Base-by-base conservation (phyloP, 805 yeast genomes). In the Metschnikowia continentalis region DNA sequence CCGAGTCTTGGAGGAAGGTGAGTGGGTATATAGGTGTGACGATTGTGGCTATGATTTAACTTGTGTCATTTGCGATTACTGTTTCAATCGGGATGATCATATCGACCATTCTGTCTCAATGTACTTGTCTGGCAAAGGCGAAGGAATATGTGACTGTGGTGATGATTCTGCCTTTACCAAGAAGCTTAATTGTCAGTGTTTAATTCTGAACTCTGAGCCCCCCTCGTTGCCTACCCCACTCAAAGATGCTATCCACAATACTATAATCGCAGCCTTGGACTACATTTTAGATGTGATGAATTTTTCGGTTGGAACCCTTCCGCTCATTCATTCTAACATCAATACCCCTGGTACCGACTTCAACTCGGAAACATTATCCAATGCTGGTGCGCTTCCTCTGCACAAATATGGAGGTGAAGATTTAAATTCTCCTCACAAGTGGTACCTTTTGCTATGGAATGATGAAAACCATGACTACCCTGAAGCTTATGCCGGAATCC, bases 11-110 rank as follows among this genome's bases (percentile, higher is more conserved):
- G 76, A 74, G 37, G 60, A 65, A 3, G 86, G 86, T 22, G 88
- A 84, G 53, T 82, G 85, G 0, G 84, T 86, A 19, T 88, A 84
- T 62, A 72, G 89, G 49, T 88, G 96, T 61, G 73, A 73, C 33
- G 88, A 86, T 51, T 88, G 96, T 72, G 89, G 88, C 0, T 79
- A 77, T 53, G 96, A 88, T 66, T 82, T 81, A 7, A 84, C 91
- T 0, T 88, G 95, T 72, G 90, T 88, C 33, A 63, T 88, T 26
- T 88, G 96, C 67, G 79, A 77, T 11, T 70, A 81, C 57, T 88
- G 96, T 64, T 88, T 86, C 69, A 84, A 85, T 63, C 76, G 78
- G 49, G 77, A 77, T 4, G 89, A 86, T 59, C 96, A 88, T 63
- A 62, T 67, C 13, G 83, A 76, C 47, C 96, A 88, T 61, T 80